Conservation (phyloP, 352 stramenopile genomes). For the Phytophthora sansomeana region DNA sequence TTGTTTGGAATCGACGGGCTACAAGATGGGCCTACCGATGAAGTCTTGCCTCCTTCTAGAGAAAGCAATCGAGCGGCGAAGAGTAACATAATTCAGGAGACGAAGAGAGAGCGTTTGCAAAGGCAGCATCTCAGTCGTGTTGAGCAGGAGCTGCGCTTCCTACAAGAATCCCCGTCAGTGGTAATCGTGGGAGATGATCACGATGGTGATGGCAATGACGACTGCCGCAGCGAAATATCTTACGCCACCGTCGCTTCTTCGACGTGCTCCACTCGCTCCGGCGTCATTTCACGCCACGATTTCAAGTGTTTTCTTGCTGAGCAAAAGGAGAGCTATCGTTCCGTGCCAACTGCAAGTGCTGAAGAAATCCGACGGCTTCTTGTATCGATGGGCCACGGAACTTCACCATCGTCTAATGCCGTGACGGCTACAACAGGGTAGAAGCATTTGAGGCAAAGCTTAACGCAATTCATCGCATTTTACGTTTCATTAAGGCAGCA, state of each 20-base stretch:
- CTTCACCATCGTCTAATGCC: conserved; percentile 1
- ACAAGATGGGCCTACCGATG: conserved; percentile 22
- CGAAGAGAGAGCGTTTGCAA: conserved; percentile 49
- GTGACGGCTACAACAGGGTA: conserved; percentile 30
- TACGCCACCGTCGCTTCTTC: conserved; percentile 53
- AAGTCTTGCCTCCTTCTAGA: neutral
- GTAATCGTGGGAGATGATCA: conserved; percentile 57
- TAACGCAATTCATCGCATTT: too few species aligned
- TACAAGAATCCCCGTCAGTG: conserved; percentile 52
- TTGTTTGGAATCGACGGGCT: conserved; percentile 41
- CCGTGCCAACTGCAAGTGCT: conserved; percentile 43
- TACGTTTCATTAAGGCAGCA: too few species aligned
- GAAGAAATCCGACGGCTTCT: conserved; percentile 60
- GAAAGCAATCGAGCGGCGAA: conserved; percentile 12
- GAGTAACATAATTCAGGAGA: conserved; percentile 56
- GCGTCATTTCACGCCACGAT: conserved; percentile 62
- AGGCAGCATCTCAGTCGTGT: conserved; percentile 59
- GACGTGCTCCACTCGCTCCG: conserved; percentile 58
- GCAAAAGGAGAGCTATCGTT: conserved; percentile 42
- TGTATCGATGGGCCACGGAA: conserved; percentile 39
- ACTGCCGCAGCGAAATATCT: conserved; percentile 57
- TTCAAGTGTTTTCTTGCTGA: conserved; percentile 59
- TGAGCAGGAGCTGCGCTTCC: conserved; percentile 64
- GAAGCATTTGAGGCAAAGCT: neutral
- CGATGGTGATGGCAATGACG: conserved; percentile 36